Base-by-base conservation (phyloP, 768 basidiomycete species). In the Ramaria rubella region DNA sequence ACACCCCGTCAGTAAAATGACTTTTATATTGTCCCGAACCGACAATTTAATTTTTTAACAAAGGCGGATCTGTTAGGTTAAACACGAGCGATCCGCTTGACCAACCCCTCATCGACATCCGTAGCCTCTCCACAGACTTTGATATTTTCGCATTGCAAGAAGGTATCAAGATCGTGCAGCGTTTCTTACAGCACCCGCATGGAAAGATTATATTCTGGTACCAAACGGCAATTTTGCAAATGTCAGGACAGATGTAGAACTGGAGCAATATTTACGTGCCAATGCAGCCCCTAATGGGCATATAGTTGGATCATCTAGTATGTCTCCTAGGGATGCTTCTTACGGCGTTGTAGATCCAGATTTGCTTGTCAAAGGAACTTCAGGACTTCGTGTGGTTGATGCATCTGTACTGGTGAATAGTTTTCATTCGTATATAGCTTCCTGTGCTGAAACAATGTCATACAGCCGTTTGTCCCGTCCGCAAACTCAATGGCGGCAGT, bases 261-360 rank as follows among this genome's bases (percentile, higher is more conserved):
- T 69, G 53, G 59, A 62, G 31, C 49, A 55, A 9, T 66, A 59
- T 51, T 58, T 52, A 30, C 58, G 61, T 8, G 57, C 34, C 26
- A 48, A 59, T 45, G 53, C 61, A n/a, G 52, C 53, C n/a, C 61
- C 63, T 11, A 53, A 61, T 36, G 63, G 53, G 58, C 68, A 70
- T 52, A 65, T 65, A 26, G 52, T 62, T 23, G 65, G 75, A 12
- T 75, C 76, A 4, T 73, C 72, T 50, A 63, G 73, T 2, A 78
- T 81, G 75, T 64, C 74, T 33, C 70, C 73, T 5, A 61, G 63
- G 23, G 63, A 60, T 9, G 59, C 59, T 17, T 43, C 34, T 27
- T 27, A 54, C 27, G 79, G 78, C 38, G 77, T 78, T 5, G 75
- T 80, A 49, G 73, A 76, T 60, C 66, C 68, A 31, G 64, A 71